phyloP scores from a whole-genome alignment of 306 rosid species.

The Cotoneaster glaucophyllus region DNA sequence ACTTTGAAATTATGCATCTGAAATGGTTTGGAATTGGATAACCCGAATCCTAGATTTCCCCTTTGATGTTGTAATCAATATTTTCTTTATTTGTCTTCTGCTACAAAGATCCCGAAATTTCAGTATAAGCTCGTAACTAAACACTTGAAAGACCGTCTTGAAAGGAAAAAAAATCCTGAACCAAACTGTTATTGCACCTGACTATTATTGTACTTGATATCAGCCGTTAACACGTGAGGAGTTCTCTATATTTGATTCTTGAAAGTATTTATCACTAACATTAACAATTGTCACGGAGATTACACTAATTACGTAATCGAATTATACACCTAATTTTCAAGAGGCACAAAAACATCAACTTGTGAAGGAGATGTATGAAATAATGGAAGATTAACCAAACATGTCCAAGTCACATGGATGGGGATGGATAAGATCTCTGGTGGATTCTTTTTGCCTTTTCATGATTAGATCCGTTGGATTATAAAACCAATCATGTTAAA shows the following conservation, averaged over 20 bases:
- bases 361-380: background rate
- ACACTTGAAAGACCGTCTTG: background rate
- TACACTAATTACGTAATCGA: background rate
- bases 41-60: background rate
- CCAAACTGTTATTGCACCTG: background rate
- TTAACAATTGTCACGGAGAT: background rate
- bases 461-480: background rate
- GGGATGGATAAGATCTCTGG: conserved; percentile 5
- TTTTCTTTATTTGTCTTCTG: background rate
- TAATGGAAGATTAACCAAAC: background rate
- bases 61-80: background rate
- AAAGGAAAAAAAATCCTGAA: background rate
- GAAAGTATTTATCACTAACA: background rate
- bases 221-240: no score
- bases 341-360: background rate
- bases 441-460: background rate
- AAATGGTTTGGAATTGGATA: no score
- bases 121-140: background rate
- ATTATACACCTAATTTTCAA: background rate
- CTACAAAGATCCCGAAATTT: background rate
- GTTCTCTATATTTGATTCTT: no score
- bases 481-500: conserved; percentile 17
- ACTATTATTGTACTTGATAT: no score
- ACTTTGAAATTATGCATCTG: conserved; percentile 29
- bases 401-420: conserved; percentile 1